Percentiles rank a stretch among this genome's conserved stretches.
phyloP scores from a whole-genome alignment of 495 filamentous ascomycete species.

The Tuber microsphaerosporum region DNA sequence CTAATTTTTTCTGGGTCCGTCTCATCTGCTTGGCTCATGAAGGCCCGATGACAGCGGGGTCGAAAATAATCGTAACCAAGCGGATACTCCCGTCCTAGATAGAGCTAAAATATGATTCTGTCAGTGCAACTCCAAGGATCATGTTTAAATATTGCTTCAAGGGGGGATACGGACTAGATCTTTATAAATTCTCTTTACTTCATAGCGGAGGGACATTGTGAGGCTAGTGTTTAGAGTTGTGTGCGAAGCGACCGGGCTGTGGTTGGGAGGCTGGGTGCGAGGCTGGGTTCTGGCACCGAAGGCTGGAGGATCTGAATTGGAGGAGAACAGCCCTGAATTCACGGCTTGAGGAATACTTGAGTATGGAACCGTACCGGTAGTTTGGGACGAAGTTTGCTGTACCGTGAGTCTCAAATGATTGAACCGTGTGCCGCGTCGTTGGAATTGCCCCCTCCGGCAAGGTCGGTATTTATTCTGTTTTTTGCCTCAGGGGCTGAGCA shows the following conservation, averaged over 20 bases:
- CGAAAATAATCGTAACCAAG: constrained; percentile 79
- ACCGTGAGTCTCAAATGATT: neutral
- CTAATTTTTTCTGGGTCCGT: constrained; percentile 66
- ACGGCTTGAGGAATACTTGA: neutral
- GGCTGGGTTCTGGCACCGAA: neutral
- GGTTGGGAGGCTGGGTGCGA: neutral
- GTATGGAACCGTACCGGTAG: too few species aligned
- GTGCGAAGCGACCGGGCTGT: neutral
- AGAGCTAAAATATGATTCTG: constrained; percentile 45
- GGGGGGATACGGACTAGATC: constrained; percentile 49
- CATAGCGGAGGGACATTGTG: constrained; percentile 54
- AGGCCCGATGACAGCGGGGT: constrained; percentile 73
- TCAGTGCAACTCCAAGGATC: constrained; percentile 13
- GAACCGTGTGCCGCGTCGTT: neutral
- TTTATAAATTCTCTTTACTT: constrained; percentile 90
- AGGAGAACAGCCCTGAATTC: constrained; percentile 5
- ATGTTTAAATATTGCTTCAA: neutral
- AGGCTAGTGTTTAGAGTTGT: constrained; percentile 4
- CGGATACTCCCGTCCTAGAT: constrained; percentile 80
- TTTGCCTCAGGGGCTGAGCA: neutral
- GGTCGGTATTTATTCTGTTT: neutral
- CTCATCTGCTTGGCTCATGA: constrained; percentile 63
- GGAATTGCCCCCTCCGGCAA: neutral
- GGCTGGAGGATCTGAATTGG: constrained; percentile 1
- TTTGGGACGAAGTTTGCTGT: neutral